A percentile compares a stretch with the other conserved stretches of the same genome.
Evolutionary conservation across 2,329 filamentous ascomycete species (phyloP).

Genomic region (Biscogniauxia mediterranea): DNA sequence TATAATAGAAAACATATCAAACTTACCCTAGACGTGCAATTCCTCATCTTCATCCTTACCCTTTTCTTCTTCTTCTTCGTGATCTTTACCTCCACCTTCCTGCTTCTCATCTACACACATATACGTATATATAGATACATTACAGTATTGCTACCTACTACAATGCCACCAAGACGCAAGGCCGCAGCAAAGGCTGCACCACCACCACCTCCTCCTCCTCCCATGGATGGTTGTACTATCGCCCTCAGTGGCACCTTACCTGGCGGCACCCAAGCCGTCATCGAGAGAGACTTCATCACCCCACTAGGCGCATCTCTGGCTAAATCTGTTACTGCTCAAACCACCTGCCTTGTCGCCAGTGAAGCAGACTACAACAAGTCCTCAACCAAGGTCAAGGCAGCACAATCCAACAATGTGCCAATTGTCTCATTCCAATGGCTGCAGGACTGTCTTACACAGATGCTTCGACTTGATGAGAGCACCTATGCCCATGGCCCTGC

Average conservation of each 20-base stretch:
- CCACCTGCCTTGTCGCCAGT: constrained; percentile 58
- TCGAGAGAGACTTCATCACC: constrained; percentile 44
- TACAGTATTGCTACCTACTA: background rate
- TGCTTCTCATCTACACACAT: background rate
- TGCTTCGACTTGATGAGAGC: constrained; percentile 37
- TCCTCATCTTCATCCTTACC: background rate
- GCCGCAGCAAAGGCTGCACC: constrained; percentile 13
- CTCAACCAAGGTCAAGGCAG: constrained; percentile 51
- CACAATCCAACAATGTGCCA: constrained; percentile 44
- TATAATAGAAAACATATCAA: no score
- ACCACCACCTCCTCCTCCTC: constrained; percentile 19
- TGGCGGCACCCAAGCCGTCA: constrained; percentile 46
- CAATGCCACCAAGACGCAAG: constrained; percentile 24
- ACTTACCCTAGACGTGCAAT: no score
- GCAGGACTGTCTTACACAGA: constrained; percentile 49
- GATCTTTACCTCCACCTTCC: background rate
- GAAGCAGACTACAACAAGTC: constrained; percentile 49
- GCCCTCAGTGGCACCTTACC: constrained; percentile 61
- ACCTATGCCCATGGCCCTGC: constrained; percentile 25
- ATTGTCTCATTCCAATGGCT: constrained; percentile 63
- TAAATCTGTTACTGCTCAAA: constrained; percentile 47
- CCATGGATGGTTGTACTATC: constrained; percentile 50
- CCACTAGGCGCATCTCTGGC: constrained; percentile 49
- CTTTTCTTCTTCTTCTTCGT: background rate
- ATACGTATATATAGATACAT: no score